A percentile compares a stretch with the other conserved stretches of the same genome.
phyloP scores from a whole-genome alignment of 148 eudicot genomes.

The Fagopyrum tataricum region DNA sequence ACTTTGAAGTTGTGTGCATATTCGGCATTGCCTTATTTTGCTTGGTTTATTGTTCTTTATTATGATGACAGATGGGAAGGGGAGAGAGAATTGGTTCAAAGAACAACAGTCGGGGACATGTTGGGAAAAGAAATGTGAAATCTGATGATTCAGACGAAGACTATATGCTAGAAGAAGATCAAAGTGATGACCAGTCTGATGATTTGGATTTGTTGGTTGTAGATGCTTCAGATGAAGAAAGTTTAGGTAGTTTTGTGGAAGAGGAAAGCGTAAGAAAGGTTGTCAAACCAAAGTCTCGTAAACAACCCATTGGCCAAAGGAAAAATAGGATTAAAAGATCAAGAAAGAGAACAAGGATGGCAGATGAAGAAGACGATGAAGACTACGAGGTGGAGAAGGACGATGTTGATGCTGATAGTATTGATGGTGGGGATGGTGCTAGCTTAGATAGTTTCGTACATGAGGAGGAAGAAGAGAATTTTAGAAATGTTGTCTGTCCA shows the following conservation, averaged over 20 bases:
- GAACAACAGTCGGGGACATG: slow-evolving; percentile 28
- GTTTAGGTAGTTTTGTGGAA: slow-evolving; percentile 33
- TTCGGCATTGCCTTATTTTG: not conserved
- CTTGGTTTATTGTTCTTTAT: not conserved
- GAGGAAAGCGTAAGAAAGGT: slow-evolving; percentile 31
- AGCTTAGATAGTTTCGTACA: slow-evolving; percentile 31
- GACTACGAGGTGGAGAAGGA: slow-evolving; percentile 29
- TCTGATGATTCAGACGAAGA: slow-evolving; percentile 97
- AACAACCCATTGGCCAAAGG: slow-evolving; percentile 3
- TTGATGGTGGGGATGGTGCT: not conserved
- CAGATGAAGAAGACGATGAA: slow-evolving; percentile 23
- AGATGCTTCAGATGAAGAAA: slow-evolving; percentile 69
- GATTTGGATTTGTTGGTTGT: slow-evolving; percentile 59
- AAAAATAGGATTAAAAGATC: slow-evolving; percentile 21
- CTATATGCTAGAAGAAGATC: slow-evolving; percentile 63
- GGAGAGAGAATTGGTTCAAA: slow-evolving; percentile 38
- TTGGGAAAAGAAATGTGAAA: slow-evolving; percentile 24
- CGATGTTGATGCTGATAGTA: slow-evolving; percentile 6
- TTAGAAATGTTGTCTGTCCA: slow-evolving; percentile 14
- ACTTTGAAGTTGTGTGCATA: not conserved
- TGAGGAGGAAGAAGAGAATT: slow-evolving; percentile 30
- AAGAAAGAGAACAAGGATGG: slow-evolving; percentile 33
- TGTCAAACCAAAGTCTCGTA: slow-evolving; percentile 8
- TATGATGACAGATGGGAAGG: slow-evolving; percentile 52
- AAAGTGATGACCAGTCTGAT: slow-evolving; percentile 58